Base-by-base conservation (phyloP, 495 filamentous ascomycete genomes). In the Mycothermus thermophilus region DNA sequence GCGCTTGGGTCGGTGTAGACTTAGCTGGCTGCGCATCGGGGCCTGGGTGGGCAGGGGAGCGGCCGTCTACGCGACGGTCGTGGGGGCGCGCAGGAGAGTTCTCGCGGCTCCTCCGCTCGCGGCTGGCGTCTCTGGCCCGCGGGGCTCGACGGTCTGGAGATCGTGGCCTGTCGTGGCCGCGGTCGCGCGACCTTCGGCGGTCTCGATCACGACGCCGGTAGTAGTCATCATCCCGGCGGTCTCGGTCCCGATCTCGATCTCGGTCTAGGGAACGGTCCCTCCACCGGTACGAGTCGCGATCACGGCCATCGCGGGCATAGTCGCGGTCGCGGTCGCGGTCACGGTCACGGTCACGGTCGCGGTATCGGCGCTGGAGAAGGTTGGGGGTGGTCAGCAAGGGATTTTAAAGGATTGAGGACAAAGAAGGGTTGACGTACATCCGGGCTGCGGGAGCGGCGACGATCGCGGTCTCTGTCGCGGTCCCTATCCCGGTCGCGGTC, bases 181-280 rank as follows among this genome's bases (percentile, higher is more conserved):
- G 78, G 38, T 64, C 77, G 61, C 44, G 80, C 75, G 53, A 79
- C 61, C 54, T 78, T 63, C 53, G 51, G 12, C 59, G 59, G 32
- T 63, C 43, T 32, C 35, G 47, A 40, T 58, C 53, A 5, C 55
- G 53, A 54, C 76, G 63, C 30, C 79, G 68, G 54, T 80, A 77
- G 33, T 51, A 66, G 39, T 82, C 75, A 46, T 83, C 75, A 42
- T 83, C 75, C 51, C 77, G 71, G 46, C 80, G 71, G 48, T n/a
- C n/a, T n/a, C n/a, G n/a, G n/a, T n/a, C n/a, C n/a, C n/a, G n/a
- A n/a, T n/a, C n/a, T n/a, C n/a, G n/a, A n/a, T n/a, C n/a, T n/a
- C n/a, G n/a, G n/a, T 83, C 79, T 75, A 74, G 17, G 38, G 80
- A 85, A 37, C 76, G 71, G 34, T 85, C 80, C 51, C 82, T 75